Percentiles rank a stretch among this genome's conserved stretches.
Conservation (phyloP, 768 basidiomycete species). For the Mycena filopes region DNA sequence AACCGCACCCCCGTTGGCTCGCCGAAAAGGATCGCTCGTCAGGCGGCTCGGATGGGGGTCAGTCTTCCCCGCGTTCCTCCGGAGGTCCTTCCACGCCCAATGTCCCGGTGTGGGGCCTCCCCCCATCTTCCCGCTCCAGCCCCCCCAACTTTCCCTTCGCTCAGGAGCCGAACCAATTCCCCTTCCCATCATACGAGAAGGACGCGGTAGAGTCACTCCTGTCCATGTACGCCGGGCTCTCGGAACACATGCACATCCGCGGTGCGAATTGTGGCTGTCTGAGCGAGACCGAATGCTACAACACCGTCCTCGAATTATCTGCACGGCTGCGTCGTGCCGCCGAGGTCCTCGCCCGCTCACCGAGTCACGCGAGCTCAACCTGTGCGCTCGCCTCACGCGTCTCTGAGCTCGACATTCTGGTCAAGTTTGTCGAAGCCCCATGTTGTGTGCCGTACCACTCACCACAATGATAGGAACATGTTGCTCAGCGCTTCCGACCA, state of each 20-base stretch:
- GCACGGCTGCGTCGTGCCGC: conserved; percentile 59
- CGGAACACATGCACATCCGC: conserved; percentile 12
- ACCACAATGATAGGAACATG: conserved; percentile 6
- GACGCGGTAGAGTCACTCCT: conserved; percentile 19
- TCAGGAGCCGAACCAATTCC: neutral
- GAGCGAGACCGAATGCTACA: conserved; percentile 53
- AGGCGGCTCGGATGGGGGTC: conserved; percentile 33
- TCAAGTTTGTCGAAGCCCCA: conserved; percentile 9
- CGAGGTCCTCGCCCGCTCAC: conserved; percentile 50
- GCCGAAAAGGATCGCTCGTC: conserved; percentile 55
- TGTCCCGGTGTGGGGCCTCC: conserved; percentile 11
- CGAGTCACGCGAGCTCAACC: conserved; percentile 41
- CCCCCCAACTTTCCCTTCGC: neutral
- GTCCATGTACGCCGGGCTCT: conserved; percentile 12
- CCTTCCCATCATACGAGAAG: neutral
- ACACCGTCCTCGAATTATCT: conserved; percentile 58
- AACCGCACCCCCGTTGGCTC: conserved; percentile 62
- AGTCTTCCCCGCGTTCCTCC: conserved; percentile 8
- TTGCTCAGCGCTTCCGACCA: conserved; percentile 3
- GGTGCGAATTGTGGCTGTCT: conserved; percentile 55
- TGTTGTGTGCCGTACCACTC: neutral
- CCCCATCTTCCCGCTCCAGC: neutral
- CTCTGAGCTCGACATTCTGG: conserved; percentile 15
- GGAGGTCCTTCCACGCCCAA: conserved; percentile 24
- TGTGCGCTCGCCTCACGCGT: conserved; percentile 13